Base-by-base conservation (phyloP, 2,329 filamentous ascomycete genomes). In the Septoria petroselini region DNA sequence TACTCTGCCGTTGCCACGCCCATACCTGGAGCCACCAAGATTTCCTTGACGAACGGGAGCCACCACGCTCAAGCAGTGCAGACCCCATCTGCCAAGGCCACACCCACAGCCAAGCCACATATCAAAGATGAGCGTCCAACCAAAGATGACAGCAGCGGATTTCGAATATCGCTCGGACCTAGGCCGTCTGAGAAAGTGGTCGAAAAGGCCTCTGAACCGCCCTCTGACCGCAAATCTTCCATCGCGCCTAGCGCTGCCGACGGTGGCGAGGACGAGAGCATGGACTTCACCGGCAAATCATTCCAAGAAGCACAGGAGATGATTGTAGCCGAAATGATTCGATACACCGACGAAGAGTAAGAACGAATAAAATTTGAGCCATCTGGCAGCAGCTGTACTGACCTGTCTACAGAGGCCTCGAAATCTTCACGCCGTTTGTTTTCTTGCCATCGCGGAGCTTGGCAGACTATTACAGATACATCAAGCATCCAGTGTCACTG, bases 271-370 rank as follows among this genome's bases (percentile, higher is more conserved):
- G 58, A 57, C 17, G 55, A 48, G 6, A 58, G 59, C 44, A 55
- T 61, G 30, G 75, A 80, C 1, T 91, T 88, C 67, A 80, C 82
- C 48, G 86, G 85, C 4, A 80, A 91, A 41, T 84, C 68, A 7
- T 91, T 95, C 65, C 88, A 94, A 65, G 79, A 90, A 63, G 90
- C 89, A 0, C 89, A 95, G 65, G 88, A 94, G 60, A 88, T 89
- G 72, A 82, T 95, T 49, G 74, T 95, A 3, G 81, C 85, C 47
- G 87, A 91, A 60, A 69, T 91, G 54, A 76, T 91, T 9, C 67
- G 72, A 5, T 79, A 86, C 39, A 81, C 81, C 40, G 84, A 89
- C 53, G 80, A 82, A 53, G 75, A 79, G 82, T 86, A 72, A 59
- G 78, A 67, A 18, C 17, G 11, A 27, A 27, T 5, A 27, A 9